These are phyloP conservation scores for Xylaria hypoxylon DNA, from an alignment of 2,329 filamentous ascomycete genomes.

Conservation along the genomic window DNA sequence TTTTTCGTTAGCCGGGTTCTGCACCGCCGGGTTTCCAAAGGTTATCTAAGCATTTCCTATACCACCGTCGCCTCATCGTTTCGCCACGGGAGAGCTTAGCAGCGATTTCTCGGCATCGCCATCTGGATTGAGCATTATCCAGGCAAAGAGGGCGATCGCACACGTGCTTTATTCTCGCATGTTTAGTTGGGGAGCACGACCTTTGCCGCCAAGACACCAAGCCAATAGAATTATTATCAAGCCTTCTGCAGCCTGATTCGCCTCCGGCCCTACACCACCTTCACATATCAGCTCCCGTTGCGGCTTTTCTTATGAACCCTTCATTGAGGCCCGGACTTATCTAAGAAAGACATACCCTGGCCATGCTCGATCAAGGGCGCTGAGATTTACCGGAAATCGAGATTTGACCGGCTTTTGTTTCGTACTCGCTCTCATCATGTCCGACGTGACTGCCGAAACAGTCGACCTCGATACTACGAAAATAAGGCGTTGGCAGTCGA, in stretches of 20 bases:
- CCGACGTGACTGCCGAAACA: constrained; percentile 27
- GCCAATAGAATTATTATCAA: constrained; percentile 12
- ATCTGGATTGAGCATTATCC: constrained; percentile 10
- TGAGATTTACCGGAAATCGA: constrained; percentile 19
- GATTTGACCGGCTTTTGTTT: constrained; percentile 7
- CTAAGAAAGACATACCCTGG: not conserved
- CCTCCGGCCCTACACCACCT: constrained; percentile 8
- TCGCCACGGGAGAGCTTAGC: not conserved
- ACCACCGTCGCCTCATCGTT: constrained; percentile 2
- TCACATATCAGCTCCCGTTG: constrained; percentile 12
- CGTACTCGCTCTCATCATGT: constrained; percentile 37
- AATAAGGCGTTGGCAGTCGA: constrained; percentile 75
- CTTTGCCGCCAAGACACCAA: constrained; percentile 19
- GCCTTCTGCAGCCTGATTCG: constrained; percentile 4
- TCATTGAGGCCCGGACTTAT: not conserved
- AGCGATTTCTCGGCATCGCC: constrained; percentile 11
- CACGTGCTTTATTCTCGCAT: constrained; percentile 15
- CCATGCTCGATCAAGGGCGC: constrained; percentile 23
- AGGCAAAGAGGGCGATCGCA: not conserved
- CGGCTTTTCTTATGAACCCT: constrained; percentile 16
- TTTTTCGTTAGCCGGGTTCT: constrained; percentile 3
- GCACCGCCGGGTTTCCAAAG: not conserved
- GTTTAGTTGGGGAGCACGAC: not conserved
- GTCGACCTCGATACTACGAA: constrained; percentile 60
- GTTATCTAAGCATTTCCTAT: not conserved